These are phyloP conservation scores for Lophium mytilinum DNA, from an alignment of 495 filamentous ascomycete genomes.

Conservation along the genomic window DNA sequence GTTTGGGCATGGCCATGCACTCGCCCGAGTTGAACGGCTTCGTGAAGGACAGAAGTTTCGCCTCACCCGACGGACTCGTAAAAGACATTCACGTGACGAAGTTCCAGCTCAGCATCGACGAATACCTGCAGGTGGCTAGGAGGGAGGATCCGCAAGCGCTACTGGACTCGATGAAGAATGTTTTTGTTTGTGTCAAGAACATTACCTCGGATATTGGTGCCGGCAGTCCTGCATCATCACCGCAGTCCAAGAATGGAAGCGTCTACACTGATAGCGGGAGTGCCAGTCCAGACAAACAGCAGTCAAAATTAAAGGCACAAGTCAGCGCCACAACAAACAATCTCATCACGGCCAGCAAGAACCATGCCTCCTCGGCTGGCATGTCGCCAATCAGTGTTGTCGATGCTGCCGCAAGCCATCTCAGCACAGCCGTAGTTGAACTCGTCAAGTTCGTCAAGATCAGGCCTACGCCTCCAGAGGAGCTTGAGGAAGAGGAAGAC, in stretches of 20 bases:
- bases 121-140: slow-evolving; percentile 72
- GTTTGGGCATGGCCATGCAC: slow-evolving; percentile 43
- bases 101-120: slow-evolving; percentile 92
- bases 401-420: slow-evolving; percentile 90
- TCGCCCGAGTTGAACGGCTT: slow-evolving; percentile 52
- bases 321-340: slow-evolving; percentile 92
- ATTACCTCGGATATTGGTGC: slow-evolving; percentile 73
- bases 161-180: slow-evolving; percentile 70
- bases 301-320: slow-evolving; percentile 62
- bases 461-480: slow-evolving; percentile 60
- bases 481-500: slow-evolving; percentile 53
- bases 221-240: slow-evolving; percentile 30
- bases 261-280: slow-evolving; percentile 38
- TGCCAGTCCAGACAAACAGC: slow-evolving; percentile 36
- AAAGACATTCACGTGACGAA: slow-evolving; percentile 89
- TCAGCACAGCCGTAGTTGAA: slow-evolving; percentile 78
- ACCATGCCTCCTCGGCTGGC: slow-evolving; percentile 70
- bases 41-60: slow-evolving; percentile 61
- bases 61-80: slow-evolving; percentile 65
- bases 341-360: slow-evolving; percentile 86
- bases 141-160: slow-evolving; percentile 61
- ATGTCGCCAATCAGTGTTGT: slow-evolving; percentile 91
- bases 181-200: slow-evolving; percentile 68
- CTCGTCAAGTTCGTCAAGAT: slow-evolving; percentile 78
- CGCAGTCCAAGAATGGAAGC: slow-evolving; percentile 25